Conservation (phyloP, 441 rosid species). For the Arabidopsis hybrid region DNA sequence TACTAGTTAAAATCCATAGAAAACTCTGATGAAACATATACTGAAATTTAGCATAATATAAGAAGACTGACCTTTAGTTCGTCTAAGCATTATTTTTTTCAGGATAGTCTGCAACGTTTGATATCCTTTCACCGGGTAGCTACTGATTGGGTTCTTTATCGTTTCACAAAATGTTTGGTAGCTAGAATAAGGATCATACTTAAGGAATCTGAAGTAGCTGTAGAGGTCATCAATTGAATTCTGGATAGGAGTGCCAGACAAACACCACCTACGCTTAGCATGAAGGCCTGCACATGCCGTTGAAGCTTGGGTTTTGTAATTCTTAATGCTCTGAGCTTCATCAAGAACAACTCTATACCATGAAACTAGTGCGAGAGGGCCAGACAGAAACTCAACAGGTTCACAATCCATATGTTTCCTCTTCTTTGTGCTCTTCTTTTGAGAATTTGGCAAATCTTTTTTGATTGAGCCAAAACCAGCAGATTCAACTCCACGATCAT, state of each 20-base stretch:
- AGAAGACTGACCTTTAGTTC: slow-evolving; percentile 76
- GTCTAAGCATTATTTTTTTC: slow-evolving; percentile 86
- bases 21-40: slow-evolving; percentile 29
- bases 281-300: slow-evolving; percentile 93
- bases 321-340: slow-evolving; percentile 93
- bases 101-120: slow-evolving; percentile 74
- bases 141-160: slow-evolving; percentile 71
- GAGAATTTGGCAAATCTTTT: slow-evolving; percentile 54
- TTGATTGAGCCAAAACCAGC: slow-evolving; percentile 49
- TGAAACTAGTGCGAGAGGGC: slow-evolving; percentile 80
- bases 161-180: slow-evolving; percentile 59
- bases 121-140: slow-evolving; percentile 66
- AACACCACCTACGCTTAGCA: slow-evolving; percentile 92
- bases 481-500: slow-evolving; percentile 48
- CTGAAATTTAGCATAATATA: background rate
- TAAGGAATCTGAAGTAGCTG: slow-evolving; percentile 91
- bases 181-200: slow-evolving; percentile 72
- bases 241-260: slow-evolving; percentile 95
- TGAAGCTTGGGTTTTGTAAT: slow-evolving; percentile 84
- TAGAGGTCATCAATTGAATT: slow-evolving; percentile 94
- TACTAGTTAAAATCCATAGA: slow-evolving; percentile 7
- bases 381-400: slow-evolving; percentile 54
- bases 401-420: slow-evolving; percentile 57
- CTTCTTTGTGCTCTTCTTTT: slow-evolving; percentile 52
- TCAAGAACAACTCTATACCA: slow-evolving; percentile 94